Evolutionary conservation across 1,284 basidiomycete species (phyloP), one percentile per base, ranked within the genome.

Genomic region (Trichosporon sp.): DNA sequence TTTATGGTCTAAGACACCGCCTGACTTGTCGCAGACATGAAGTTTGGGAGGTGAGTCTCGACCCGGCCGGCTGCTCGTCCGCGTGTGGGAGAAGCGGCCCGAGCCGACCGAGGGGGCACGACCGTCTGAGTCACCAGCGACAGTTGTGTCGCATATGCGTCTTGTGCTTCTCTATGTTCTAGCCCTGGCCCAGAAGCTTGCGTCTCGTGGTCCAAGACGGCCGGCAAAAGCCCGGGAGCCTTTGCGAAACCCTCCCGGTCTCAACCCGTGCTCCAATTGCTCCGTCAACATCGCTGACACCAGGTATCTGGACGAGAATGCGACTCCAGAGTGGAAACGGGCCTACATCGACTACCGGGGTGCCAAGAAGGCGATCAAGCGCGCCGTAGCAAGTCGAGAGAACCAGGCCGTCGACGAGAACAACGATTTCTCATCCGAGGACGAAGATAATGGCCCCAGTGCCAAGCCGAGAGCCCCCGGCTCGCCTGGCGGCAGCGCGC

Each of bases 291-390:
- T n/a, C n/a, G 40, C 62, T 59, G 49, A 63, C 57, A 6, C 14
- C 37, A 79, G 77, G 65, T 80, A 80, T 65, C 73, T 81, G 13
- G 70, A 66, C 19, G 78, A 80, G 37, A 80, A 80, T 56, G 71
- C 74, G 56, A 81, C 78, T 6, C 78, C 78, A 4, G 80, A 81
- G 63, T 81, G 80, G 80, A 78, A 78, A 64, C 70, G 80, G 25
- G 79, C 79, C 10, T 82, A 81, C 65, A 80, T 81, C 67, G 78
- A 81, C 66, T 81, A 81, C 67, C 74, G 76, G 52, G 73, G 70
- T 37, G 74, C 76, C 58, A 82, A 81, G 70, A 81, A 82, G 67
- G 68, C 70, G 19, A 79, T 82, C 73, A 81, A 80, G 65, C 71
- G 74, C 25, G 68, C 80, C 6, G 67, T 66, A 3, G 52, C 58